Conservation (phyloP, 192 early-diverging fungal genomes). For the Coemansia sp. region DNA sequence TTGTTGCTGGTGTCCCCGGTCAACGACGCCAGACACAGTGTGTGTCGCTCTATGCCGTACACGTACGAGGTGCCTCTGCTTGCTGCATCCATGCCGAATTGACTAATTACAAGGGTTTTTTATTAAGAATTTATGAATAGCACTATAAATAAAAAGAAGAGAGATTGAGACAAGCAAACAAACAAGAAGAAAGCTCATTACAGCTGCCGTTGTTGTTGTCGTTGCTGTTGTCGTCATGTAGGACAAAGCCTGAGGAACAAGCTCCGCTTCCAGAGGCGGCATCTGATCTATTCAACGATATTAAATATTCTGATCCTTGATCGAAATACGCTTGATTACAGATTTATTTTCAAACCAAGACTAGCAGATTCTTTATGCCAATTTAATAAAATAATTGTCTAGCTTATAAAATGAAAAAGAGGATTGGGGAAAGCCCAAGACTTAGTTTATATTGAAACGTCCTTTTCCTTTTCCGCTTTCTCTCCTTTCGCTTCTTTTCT, state of each 20-base stretch:
- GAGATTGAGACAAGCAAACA: too few species aligned
- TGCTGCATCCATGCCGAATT: constrained; percentile 20
- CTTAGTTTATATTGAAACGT: not conserved
- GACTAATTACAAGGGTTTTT: not conserved
- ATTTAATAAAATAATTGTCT: too few species aligned
- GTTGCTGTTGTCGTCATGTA: too few species aligned
- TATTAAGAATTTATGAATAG: not conserved
- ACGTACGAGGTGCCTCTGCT: constrained; percentile 36
- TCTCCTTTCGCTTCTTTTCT: not conserved
- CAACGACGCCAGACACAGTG: constrained; percentile 35
- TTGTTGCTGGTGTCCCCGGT: constrained; percentile 8
- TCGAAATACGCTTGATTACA: not conserved
- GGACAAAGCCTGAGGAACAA: too few species aligned
- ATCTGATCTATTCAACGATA: too few species aligned
- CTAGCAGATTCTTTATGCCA: not conserved
- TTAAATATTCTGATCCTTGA: too few species aligned
- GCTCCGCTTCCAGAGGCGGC: too few species aligned
- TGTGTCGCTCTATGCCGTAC: constrained; percentile 53
- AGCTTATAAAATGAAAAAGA: too few species aligned
- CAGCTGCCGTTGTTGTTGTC: too few species aligned
- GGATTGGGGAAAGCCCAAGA: too few species aligned
- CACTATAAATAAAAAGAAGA: not conserved
- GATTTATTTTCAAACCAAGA: not conserved
- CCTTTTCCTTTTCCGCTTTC: not conserved
- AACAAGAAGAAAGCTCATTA: too few species aligned